Evolutionary conservation across 2,329 filamentous ascomycete genomes (phyloP).

Genomic region (Pezicula carpinea): DNA sequence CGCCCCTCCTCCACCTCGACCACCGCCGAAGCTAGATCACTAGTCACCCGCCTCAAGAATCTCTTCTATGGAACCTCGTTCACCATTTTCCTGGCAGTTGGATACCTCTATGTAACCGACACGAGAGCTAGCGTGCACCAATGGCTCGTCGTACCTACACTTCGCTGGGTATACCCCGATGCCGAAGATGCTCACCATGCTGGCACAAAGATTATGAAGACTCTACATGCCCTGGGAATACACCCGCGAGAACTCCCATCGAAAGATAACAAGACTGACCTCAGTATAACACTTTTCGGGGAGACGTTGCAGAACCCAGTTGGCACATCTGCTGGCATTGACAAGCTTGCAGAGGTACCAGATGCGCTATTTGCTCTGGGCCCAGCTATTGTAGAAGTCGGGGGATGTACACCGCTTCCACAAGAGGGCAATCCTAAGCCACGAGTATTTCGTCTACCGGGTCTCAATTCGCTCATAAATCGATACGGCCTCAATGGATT

Average conservation of each 20-base stretch:
- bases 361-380: conserved; percentile 81
- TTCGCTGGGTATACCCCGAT: conserved; percentile 65
- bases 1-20: conserved; percentile 5
- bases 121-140: conserved; percentile 67
- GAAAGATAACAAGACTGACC: conserved; percentile 30
- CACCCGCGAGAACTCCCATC: conserved; percentile 75
- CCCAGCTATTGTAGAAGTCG: conserved; percentile 84
- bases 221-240: conserved; percentile 67
- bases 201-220: conserved; percentile 66
- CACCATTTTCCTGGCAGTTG: conserved; percentile 38
- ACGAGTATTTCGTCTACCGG: conserved; percentile 80
- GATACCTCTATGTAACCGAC: conserved; percentile 69
- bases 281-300: conserved; percentile 63
- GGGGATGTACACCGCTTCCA: conserved; percentile 81
- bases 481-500: conserved; percentile 92
- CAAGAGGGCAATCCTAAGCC: conserved; percentile 86
- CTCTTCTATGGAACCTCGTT: conserved; percentile 50
- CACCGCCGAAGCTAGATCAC: conserved; percentile 26
- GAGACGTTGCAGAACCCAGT: conserved; percentile 77
- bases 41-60: conserved; percentile 41
- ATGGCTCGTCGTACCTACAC: conserved; percentile 59
- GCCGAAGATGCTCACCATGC: conserved; percentile 90
- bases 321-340: conserved; percentile 90
- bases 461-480: conserved; percentile 85
- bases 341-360: conserved; percentile 89